Conservation (phyloP, 495 filamentous ascomycete genomes). For the Aspergillus diversus region DNA sequence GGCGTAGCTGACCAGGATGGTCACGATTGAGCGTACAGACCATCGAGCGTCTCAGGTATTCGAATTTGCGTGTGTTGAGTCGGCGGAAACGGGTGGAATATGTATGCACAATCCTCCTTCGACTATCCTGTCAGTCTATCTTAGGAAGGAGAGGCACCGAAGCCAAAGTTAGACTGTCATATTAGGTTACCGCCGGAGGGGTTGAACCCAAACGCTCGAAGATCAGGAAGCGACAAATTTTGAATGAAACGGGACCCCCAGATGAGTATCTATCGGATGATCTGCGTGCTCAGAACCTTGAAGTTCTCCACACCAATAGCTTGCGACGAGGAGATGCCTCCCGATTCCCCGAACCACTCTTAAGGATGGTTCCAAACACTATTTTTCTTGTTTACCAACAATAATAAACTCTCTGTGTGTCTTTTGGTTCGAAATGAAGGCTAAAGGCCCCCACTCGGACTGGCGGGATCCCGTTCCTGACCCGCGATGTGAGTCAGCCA, state of each 20-base stretch:
- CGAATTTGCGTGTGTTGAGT: not conserved
- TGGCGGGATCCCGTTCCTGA: conserved; percentile 1
- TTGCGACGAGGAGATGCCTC: not conserved
- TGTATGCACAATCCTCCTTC: not conserved
- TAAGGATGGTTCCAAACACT: not conserved
- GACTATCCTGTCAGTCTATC: not conserved
- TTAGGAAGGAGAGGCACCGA: not conserved
- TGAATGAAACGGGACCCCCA: not conserved
- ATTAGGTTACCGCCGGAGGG: not conserved
- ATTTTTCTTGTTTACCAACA: not conserved
- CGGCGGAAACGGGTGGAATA: not conserved
- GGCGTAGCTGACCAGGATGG: not conserved
- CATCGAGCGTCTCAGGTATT: not conserved
- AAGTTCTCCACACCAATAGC: conserved; percentile 13
- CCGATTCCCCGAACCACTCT: not conserved
- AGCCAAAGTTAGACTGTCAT: conserved; percentile 4
- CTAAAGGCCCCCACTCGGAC: not conserved
- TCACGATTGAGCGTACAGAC: conserved; percentile 5
- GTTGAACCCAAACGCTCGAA: not conserved
- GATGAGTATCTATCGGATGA: conserved; percentile 13
- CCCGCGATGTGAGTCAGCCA: conserved; percentile 1
- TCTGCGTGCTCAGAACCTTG: not conserved
- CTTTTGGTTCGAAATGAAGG: not conserved
- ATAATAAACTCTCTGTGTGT: too few species aligned
- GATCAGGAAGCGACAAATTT: not conserved